Base-by-base conservation (phyloP, 1,139 yeast genomes). In the Casaregolazyma suthepensis region DNA sequence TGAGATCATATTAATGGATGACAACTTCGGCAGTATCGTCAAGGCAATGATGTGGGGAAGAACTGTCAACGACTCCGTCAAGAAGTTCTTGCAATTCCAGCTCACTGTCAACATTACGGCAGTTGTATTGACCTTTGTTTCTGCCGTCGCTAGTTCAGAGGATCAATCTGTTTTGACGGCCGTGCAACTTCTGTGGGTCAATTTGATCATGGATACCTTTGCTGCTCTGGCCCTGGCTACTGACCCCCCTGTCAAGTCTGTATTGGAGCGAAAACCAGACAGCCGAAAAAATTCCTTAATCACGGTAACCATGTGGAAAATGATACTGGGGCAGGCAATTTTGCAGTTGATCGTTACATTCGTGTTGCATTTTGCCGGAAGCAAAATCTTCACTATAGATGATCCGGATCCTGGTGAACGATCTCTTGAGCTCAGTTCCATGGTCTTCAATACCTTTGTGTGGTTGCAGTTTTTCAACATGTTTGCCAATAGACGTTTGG, bases 31-130 rank as follows among this genome's bases (percentile, higher is more conserved):
- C 9, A 93, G 95, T 54, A 93, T 93, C 69, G 98, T 93, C 51
- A 89, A 89, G 70, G 99, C 99, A n/a, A 88, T 93, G 66, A 88
- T 89, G 72, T 94, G 99, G 99, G 99, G 99, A 55, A 82, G 99
- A 70, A 91, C 98, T 52, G 99, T 94, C 57, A 87, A 96, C 18
- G 85, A 86, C 38, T 90, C 98, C 1, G 95, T 93, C 66, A 89
- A 90, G 70, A 93, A 93, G 70, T 93, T 93, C 66, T 84, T 93
- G 67, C 99, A 91, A 72, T 93, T 93, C 71, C 99, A 93, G 71
- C 77, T 93, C 63, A 93, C 99, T 2, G 99, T 93, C 54, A 94
- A 93, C 66, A 81, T 93, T 53, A 93, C 99, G 43, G 99, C 99
- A 17, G 96, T 94, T 61, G 76, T 87, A 3, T 78, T 93, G 60